These are phyloP conservation scores for Hemerocallis citrina DNA, from an alignment of 106 monocot genomes.

Conservation along the genomic window DNA sequence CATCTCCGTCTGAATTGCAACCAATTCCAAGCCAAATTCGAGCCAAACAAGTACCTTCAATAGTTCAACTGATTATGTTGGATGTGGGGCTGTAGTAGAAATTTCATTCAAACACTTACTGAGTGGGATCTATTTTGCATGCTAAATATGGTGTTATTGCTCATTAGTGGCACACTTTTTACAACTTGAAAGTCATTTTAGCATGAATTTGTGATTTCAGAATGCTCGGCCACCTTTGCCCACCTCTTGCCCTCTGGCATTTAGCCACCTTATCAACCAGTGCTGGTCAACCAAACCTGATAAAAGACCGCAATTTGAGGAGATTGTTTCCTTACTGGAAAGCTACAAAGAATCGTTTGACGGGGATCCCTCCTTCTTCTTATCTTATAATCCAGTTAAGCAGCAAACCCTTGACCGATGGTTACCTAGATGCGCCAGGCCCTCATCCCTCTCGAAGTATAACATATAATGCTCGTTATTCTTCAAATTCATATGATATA, in stretches of 20 bases:
- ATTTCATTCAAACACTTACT: too few species aligned
- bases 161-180: too few species aligned
- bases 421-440: constrained; percentile 31
- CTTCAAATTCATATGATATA: background rate
- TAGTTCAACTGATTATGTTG: too few species aligned
- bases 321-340: constrained; percentile 62
- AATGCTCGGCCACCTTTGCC: constrained; percentile 80
- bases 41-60: too few species aligned
- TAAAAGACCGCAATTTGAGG: constrained; percentile 70
- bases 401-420: constrained; percentile 25
- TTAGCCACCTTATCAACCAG: constrained; percentile 56
- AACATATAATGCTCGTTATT: background rate
- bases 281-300: constrained; percentile 81
- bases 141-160: too few species aligned
- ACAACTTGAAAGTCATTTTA: too few species aligned
- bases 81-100: too few species aligned
- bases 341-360: constrained; percentile 41
- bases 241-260: constrained; percentile 48
- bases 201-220: constrained; percentile 32
- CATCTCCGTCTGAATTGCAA: too few species aligned
- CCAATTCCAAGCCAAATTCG: too few species aligned
- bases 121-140: too few species aligned
- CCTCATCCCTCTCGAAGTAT: constrained; percentile 24
- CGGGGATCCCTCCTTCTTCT: constrained; percentile 58
- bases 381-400: constrained; percentile 38